phyloP scores from a whole-genome alignment of 495 filamentous ascomycete genomes.

The Opeltia flavorubescens region DNA sequence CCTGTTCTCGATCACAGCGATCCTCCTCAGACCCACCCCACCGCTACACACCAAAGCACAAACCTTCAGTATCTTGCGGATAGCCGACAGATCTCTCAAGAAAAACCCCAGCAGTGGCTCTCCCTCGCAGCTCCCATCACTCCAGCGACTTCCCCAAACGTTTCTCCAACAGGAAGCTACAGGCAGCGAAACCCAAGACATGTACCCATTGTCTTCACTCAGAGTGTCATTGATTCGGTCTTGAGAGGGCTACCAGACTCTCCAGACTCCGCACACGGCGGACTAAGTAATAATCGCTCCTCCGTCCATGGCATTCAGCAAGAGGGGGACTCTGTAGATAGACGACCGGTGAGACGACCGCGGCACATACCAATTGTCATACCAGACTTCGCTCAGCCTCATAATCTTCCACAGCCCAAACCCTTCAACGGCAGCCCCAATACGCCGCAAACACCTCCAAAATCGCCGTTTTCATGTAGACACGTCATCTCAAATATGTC shows the following conservation, averaged over 20 bases:
- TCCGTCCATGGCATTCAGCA: not conserved
- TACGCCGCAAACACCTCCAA: conserved; percentile 12
- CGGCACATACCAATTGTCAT: conserved; percentile 16
- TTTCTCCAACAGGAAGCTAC: not conserved
- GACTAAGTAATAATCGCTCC: not conserved
- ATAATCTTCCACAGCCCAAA: conserved; percentile 7
- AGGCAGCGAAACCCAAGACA: conserved; percentile 6
- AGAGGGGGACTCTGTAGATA: not conserved
- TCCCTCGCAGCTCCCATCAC: not conserved
- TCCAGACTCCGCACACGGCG: not conserved
- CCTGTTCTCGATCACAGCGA: not conserved
- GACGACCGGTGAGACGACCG: conserved; percentile 1
- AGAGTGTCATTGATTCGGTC: conserved; percentile 9
- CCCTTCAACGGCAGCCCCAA: conserved; percentile 8
- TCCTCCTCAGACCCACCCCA: not conserved
- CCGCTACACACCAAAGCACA: not conserved
- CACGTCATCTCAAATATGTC: conserved; percentile 12
- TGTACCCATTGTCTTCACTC: conserved; percentile 13
- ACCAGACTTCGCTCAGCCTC: conserved; percentile 16
- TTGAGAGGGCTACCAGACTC: conserved; percentile 10
- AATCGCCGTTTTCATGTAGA: conserved; percentile 10
- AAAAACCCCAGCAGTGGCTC: not conserved
- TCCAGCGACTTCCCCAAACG: not conserved
- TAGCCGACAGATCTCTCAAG: not conserved
- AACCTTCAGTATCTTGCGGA: not conserved